Base-by-base conservation (phyloP, 352 stramenopile genomes). In the Pelagophyceae sp. region DNA sequence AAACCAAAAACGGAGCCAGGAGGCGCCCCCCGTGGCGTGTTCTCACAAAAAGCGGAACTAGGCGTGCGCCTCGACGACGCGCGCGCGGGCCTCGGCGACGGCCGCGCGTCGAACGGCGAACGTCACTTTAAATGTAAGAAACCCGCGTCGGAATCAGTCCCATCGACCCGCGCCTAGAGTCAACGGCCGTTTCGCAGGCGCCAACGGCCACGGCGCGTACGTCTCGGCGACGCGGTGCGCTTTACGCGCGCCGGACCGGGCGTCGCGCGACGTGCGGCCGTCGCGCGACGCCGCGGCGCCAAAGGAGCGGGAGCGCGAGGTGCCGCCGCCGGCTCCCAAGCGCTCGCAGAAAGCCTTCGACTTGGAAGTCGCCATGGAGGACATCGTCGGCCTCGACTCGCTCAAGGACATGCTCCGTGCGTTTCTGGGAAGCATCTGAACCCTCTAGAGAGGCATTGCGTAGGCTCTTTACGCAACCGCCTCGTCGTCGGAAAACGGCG, bases 401-500 rank as follows among this genome's bases (percentile, higher is more conserved):
- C n/a, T 40, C 27, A 71, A 71, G 61, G 61, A 71, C 33, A 40
- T 40, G 61, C 61, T 71, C 29, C 27, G n/a, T n/a, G n/a, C n/a
- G n/a, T n/a, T n/a, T n/a, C n/a, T n/a, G n/a, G n/a, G n/a, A n/a
- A n/a, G n/a, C n/a, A n/a, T n/a, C n/a, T n/a, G n/a, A n/a, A n/a
- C n/a, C n/a, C n/a, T n/a, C n/a, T n/a, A n/a, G n/a, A n/a, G n/a
- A n/a, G n/a, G n/a, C n/a, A n/a, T n/a, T n/a, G n/a, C n/a, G n/a
- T n/a, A n/a, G n/a, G 61, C n/a, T 33, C 15, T 31, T 31, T 71
- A 31, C 61, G 61, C n/a, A 71, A 71, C 61, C 27, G 61, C 3
- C 61, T 71, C n/a, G 61, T 71, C 61, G 61, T 71, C n/a, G 61
- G 61, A 3, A 71, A 71, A 31, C 17, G 29, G 61, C 61, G 61